Percentiles rank a stretch among this genome's conserved stretches.
These are phyloP conservation scores for Epichloe festucae DNA, from an alignment of 2,329 filamentous ascomycete species.

Conservation along the genomic window DNA sequence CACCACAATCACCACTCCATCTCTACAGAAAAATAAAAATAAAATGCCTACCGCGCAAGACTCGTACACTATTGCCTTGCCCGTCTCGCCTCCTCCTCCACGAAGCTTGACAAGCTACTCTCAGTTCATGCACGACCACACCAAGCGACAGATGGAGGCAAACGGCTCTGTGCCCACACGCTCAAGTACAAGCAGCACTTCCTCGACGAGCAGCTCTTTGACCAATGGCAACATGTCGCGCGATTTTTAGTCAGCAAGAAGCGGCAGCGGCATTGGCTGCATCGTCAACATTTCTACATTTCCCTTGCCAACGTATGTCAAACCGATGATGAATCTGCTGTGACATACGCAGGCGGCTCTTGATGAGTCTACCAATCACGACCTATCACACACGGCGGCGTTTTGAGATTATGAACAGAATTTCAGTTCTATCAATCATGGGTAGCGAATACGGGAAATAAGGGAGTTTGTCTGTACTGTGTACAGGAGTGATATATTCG, in stretches of 20 bases:
- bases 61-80: constrained; percentile 23
- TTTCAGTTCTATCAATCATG: not conserved
- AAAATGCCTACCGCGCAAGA: constrained; percentile 27
- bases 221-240: constrained; percentile 17
- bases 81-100: constrained; percentile 25
- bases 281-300: too few species aligned
- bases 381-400: not conserved
- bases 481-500: not conserved
- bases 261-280: too few species aligned
- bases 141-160: constrained; percentile 51
- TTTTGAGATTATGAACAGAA: not conserved
- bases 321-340: not conserved
- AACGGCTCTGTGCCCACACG: constrained; percentile 20
- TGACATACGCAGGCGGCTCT: not conserved
- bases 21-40: constrained; percentile 4
- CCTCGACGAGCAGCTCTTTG: constrained; percentile 9
- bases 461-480: not conserved
- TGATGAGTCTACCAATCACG: not conserved
- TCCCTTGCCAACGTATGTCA: too few species aligned
- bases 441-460: constrained; percentile 1
- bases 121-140: constrained; percentile 50
- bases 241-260: constrained; percentile 5
- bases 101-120: constrained; percentile 43
- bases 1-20: not conserved
- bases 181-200: constrained; percentile 9